Percentiles rank a stretch among this genome's conserved stretches.
phyloP scores from a whole-genome alignment of 805 yeast species.

The Sugiyamaella marilandica region DNA sequence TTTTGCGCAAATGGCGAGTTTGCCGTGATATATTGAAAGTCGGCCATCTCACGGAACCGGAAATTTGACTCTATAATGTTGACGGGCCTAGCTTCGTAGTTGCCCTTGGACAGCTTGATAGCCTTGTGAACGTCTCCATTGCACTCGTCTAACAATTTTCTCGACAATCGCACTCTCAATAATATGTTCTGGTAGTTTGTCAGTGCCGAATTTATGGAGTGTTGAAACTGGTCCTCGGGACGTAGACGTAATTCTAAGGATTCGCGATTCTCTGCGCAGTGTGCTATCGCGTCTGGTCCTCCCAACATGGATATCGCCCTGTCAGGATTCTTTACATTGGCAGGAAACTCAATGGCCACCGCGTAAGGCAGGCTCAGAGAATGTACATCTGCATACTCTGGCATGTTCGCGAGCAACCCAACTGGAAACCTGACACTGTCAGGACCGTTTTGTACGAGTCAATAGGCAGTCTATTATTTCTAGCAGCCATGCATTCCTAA shows the following conservation, averaged over 20 bases:
- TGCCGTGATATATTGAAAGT: constrained; percentile 70
- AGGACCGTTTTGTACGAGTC: too few species aligned
- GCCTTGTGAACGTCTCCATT: constrained; percentile 52
- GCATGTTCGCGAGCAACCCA: neutral
- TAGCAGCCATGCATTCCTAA: neutral
- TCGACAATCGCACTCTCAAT: constrained; percentile 32
- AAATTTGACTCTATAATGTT: constrained; percentile 65
- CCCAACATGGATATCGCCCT: constrained; percentile 46
- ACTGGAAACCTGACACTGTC: too few species aligned
- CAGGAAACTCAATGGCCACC: constrained; percentile 73
- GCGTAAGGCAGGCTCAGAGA: constrained; percentile 71
- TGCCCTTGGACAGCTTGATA: constrained; percentile 51
- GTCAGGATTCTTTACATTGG: constrained; percentile 49
- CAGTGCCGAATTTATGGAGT: constrained; percentile 42
- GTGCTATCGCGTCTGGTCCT: constrained; percentile 40
- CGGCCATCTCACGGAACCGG: constrained; percentile 80
- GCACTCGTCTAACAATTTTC: constrained; percentile 24
- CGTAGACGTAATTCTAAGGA: constrained; percentile 35
- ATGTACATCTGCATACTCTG: constrained; percentile 44
- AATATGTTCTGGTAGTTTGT: constrained; percentile 29
- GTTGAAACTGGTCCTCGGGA: constrained; percentile 39
- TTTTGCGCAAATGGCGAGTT: constrained; percentile 47
- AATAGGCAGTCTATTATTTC: neutral
- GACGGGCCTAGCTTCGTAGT: constrained; percentile 51
- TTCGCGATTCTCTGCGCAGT: constrained; percentile 31